Percentiles rank a stretch among this genome's conserved stretches.
These are phyloP conservation scores for Skeletonema costatum DNA, from an alignment of 108 stramenopile genomes.

Conservation along the genomic window DNA sequence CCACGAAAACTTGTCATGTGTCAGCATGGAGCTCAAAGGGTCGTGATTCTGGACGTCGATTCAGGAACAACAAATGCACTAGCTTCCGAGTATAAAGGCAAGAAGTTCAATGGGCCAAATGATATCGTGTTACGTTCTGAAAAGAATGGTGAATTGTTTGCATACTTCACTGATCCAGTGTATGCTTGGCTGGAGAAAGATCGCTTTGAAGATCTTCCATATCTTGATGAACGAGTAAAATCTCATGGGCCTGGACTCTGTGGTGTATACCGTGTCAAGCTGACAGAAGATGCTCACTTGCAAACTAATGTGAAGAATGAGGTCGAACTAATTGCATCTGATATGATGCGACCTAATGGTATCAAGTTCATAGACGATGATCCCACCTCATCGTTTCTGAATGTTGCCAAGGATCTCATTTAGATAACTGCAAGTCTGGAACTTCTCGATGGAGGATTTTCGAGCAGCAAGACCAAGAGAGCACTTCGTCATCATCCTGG, in stretches of 20 bases:
- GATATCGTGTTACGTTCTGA: background rate
- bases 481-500: background rate
- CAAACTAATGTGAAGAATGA: background rate
- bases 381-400: conserved; percentile 5
- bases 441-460: conserved; percentile 4
- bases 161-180: conserved; percentile 9
- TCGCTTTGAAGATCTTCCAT: conserved; percentile 11
- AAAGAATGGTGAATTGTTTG: background rate
- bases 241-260: background rate
- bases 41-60: background rate
- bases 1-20: background rate
- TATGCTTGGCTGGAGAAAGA: conserved; percentile 10
- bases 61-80: background rate
- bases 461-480: background rate
- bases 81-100: background rate
- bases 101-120: conserved; percentile 6
- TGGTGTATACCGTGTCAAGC: conserved; percentile 4
- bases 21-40: conserved; percentile 1
- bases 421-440: background rate
- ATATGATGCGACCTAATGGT: conserved; percentile 4
- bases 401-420: conserved; percentile 6
- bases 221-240: background rate
- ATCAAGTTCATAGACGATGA: background rate
- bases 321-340: background rate
- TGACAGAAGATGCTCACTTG: background rate